A percentile compares a stretch with the other conserved stretches of the same genome.
Conservation (phyloP, 805 yeast genomes). For the Kregervanrija pseudodelftensis region DNA sequence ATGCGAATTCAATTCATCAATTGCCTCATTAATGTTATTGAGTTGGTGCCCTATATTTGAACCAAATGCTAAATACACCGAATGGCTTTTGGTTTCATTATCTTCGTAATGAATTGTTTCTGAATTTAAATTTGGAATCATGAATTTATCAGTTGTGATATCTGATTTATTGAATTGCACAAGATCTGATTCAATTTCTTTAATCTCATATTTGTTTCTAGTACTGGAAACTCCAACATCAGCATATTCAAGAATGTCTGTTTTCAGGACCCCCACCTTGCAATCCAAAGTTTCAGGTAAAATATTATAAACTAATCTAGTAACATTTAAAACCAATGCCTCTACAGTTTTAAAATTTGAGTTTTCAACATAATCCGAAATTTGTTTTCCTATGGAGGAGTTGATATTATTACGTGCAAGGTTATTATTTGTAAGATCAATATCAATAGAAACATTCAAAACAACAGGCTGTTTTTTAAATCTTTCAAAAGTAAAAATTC, state of each 20-base stretch:
- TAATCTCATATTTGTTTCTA: slow-evolving; percentile 39
- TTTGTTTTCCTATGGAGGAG: slow-evolving; percentile 31
- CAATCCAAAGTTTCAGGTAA: slow-evolving; percentile 14
- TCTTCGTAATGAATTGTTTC: slow-evolving; percentile 11
- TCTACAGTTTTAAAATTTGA: slow-evolving; percentile 89
- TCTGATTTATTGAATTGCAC: slow-evolving; percentile 17
- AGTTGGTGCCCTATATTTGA: slow-evolving; percentile 75
- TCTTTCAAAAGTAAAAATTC: slow-evolving; percentile 89
- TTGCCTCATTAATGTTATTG: slow-evolving; percentile 50
- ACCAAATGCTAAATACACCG: slow-evolving; percentile 80
- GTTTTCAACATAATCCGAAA: slow-evolving; percentile 58
- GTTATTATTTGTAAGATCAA: slow-evolving; percentile 15
- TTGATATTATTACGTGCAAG: slow-evolving; percentile 32
- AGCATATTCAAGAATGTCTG: slow-evolving; percentile 81
- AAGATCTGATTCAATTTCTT: slow-evolving; percentile 6
- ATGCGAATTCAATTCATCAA: slow-evolving; percentile 34
- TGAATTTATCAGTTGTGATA: slow-evolving; percentile 13
- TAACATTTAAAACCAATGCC: slow-evolving; percentile 72
- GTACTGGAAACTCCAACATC: slow-evolving; percentile 79
- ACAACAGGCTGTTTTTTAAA: slow-evolving; percentile 69
- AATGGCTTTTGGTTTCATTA: slow-evolving; percentile 28
- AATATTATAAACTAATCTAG: slow-evolving; percentile 26
- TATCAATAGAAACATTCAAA: slow-evolving; percentile 45
- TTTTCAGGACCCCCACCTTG: slow-evolving; percentile 68
- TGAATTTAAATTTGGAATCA: slow-evolving; percentile 24